phyloP scores from a whole-genome alignment of 2,329 filamentous ascomycete species.

The Aspergillus ruber region DNA sequence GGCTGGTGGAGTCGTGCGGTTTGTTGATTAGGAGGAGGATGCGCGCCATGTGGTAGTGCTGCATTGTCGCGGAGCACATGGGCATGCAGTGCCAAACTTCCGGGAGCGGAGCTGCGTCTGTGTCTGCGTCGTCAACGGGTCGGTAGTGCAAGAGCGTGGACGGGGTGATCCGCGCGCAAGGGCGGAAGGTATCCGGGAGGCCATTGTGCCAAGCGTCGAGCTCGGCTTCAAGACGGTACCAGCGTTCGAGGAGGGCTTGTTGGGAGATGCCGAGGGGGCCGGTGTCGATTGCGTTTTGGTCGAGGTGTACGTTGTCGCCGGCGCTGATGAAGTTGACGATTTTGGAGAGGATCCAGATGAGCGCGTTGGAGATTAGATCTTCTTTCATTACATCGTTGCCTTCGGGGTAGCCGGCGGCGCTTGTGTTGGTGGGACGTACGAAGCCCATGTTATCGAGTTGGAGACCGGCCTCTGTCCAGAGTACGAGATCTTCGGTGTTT shows the following conservation, averaged over 20 bases:
- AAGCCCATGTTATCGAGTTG: slow-evolving; percentile 50
- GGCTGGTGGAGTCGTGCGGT: slow-evolving; percentile 39
- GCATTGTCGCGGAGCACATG: slow-evolving; percentile 58
- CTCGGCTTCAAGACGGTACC: slow-evolving; percentile 49
- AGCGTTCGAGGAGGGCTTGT: slow-evolving; percentile 41
- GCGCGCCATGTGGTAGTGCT: slow-evolving; percentile 41
- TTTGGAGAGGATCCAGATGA: slow-evolving; percentile 62
- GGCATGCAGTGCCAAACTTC: slow-evolving; percentile 61
- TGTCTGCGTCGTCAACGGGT: slow-evolving; percentile 23
- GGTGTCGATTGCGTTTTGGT: slow-evolving; percentile 17
- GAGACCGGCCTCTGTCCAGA: slow-evolving; percentile 61
- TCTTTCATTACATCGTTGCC: slow-evolving; percentile 49
- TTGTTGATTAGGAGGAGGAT: slow-evolving; percentile 40
- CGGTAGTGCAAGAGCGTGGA: slow-evolving; percentile 16
- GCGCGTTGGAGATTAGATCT: slow-evolving; percentile 57
- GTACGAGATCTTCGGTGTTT: slow-evolving; percentile 54
- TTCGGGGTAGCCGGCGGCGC: slow-evolving; percentile 24
- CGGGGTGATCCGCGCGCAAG: slow-evolving; percentile 47
- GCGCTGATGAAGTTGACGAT: slow-evolving; percentile 59
- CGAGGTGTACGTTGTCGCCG: slow-evolving; percentile 44
- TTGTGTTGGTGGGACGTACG: slow-evolving; percentile 38
- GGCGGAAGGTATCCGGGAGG: slow-evolving; percentile 54
- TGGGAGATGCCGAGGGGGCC: slow-evolving; percentile 31
- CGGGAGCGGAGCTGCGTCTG: slow-evolving; percentile 38
- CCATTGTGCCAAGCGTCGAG: slow-evolving; percentile 55